A percentile compares a stretch with the other conserved stretches of the same genome.
These are phyloP conservation scores for Penicillium sp. DNA, from an alignment of 2,329 filamentous ascomycete genomes.

Conservation along the genomic window DNA sequence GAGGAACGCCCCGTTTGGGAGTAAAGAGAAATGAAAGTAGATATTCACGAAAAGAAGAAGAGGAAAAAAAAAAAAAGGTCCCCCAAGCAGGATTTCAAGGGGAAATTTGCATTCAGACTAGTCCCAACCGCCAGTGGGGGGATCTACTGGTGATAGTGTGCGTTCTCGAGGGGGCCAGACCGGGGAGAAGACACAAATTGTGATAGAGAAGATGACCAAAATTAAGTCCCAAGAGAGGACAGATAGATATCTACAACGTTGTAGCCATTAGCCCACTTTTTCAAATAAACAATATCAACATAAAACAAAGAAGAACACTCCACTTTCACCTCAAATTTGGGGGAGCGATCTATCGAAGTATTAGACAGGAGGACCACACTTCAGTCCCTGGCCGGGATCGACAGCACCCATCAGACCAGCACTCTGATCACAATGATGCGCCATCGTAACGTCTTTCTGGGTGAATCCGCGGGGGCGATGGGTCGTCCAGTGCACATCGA, in stretches of 20 bases:
- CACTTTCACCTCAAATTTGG: not conserved
- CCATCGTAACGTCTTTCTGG: constrained; percentile 39
- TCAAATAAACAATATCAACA: too few relatives aligned
- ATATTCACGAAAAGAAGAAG: not conserved
- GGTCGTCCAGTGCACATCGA: constrained; percentile 43
- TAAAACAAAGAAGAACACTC: not conserved
- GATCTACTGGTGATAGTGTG: constrained; percentile 16
- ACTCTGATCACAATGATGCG: constrained; percentile 39
- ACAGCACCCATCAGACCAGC: constrained; percentile 37
- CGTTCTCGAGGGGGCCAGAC: not conserved
- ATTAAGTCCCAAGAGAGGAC: not conserved
- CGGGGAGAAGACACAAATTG: not conserved
- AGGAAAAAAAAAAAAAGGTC: constrained; percentile 9
- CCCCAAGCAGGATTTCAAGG: constrained; percentile 15
- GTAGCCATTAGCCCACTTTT: not conserved
- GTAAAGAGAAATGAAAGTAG: not conserved
- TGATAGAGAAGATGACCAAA: not conserved
- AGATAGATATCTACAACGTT: not conserved
- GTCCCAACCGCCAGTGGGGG: constrained; percentile 10
- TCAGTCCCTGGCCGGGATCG: constrained; percentile 31
- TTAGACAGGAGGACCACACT: constrained; percentile 23
- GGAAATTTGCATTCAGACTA: constrained; percentile 13
- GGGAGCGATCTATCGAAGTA: not conserved
- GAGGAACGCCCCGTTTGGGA: constrained; percentile 3
- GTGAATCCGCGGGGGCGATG: constrained; percentile 42